Evolutionary conservation across 2,329 filamentous ascomycete genomes (phyloP).

Genomic region (Microcyclosporella mali): DNA sequence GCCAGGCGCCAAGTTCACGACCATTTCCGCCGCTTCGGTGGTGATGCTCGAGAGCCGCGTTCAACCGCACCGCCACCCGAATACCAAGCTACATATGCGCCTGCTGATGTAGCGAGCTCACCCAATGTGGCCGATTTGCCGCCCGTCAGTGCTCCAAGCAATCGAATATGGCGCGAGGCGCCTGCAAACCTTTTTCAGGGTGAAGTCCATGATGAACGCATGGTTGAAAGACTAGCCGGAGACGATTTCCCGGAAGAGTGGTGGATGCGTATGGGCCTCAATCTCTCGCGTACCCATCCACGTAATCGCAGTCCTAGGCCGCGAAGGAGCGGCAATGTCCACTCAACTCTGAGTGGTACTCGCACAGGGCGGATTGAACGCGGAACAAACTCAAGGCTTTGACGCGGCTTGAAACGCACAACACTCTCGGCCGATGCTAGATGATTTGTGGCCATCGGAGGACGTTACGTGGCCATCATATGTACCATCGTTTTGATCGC

Average conservation of each 20-base stretch:
- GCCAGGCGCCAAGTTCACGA: constrained; percentile 18
- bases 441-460: too few relatives aligned
- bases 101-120: constrained; percentile 18
- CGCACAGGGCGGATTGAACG: constrained; percentile 7
- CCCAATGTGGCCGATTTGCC: constrained; percentile 22
- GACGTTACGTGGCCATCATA: too few relatives aligned
- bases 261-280: constrained; percentile 54
- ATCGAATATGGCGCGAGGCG: constrained; percentile 18
- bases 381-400: constrained; percentile 10
- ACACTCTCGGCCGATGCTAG: too few relatives aligned
- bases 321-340: neutral
- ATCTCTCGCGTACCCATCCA: constrained; percentile 22
- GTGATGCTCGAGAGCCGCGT: constrained; percentile 10
- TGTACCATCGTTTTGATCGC: too few relatives aligned
- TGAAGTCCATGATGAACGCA: constrained; percentile 47
- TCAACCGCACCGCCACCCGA: constrained; percentile 22
- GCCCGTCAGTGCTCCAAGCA: constrained; percentile 24
- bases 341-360: neutral
- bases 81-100: constrained; percentile 15
- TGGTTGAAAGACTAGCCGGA: constrained; percentile 63
- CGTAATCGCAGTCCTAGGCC: constrained; percentile 7
- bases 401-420: neutral
- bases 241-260: constrained; percentile 76
- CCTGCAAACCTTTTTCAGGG: constrained; percentile 21
- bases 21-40: constrained; percentile 20